Evolutionary conservation across 495 filamentous ascomycete genomes (phyloP), one percentile per base, ranked within the genome.

Genomic region (Podospora pseudopauciseta): DNA sequence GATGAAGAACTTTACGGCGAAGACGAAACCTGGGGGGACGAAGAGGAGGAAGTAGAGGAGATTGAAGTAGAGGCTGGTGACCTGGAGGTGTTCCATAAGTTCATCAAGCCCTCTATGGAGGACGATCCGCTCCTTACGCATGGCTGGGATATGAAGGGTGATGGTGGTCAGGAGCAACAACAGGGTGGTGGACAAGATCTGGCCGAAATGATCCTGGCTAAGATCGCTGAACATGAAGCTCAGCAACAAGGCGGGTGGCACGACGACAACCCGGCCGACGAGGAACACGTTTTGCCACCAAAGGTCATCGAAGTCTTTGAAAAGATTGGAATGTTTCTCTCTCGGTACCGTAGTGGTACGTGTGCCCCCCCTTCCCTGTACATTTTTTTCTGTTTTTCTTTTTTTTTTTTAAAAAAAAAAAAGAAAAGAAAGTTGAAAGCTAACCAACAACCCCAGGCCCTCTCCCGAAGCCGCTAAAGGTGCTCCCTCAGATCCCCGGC

Each of bases 391-490:
- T 1, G 20, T 23, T 23, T 23, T 23, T 2, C 2, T 23, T 23
- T 23, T 23, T 23, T 23, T 2, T 23, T 23, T 23, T 23, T 1
- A 23, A 23, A 23, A 23, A 23, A 23, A 23, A 23, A 23, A 23
- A 23, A 23, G 1, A 23, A 23, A 23, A 23, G 20, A 23, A 23
- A 23, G 20, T 23, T 23, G 23, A 23, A 23, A 23, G 23, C 23
- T 23, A 23, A 23, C 1, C 23, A 23, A 23, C 80, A 97, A 96
- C 76, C 95, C 92, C 11, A 23, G 95, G 95, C 23, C 92, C 92
- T 70, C 86, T 98, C 27, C 96, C 95, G 15, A 98, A 98, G 79
- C 94, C 94, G 1, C 96, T 99, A 86, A 98, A 98, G 79, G 91
- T 98, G 68, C 86, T 99, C 34, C 95, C 96, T 0, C 91, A 92